Base-by-base conservation (phyloP, 139 green algal genomes). In the Raphidocelis subcapitata region DNA sequence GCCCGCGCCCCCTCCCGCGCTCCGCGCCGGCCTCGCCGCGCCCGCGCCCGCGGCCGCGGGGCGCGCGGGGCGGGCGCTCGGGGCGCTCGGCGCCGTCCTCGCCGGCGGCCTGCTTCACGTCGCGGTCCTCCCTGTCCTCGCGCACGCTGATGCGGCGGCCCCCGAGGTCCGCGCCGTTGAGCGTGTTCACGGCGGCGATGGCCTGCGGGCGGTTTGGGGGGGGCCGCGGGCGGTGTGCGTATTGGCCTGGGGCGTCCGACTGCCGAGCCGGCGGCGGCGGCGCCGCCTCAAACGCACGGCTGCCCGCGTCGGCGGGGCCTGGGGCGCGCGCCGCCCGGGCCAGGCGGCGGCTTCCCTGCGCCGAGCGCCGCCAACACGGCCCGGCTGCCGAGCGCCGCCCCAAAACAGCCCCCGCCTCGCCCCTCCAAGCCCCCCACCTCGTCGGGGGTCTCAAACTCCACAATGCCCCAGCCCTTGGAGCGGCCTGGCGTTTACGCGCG, bases 401-500 rank as follows among this genome's bases (percentile, higher is more conserved):
- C n/a, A n/a, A n/a, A n/a, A n/a, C n/a, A 49, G 41, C 41, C 12
- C 41, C 12, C 41, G 8, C 8, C 12, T 8, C 41, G 12, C 41
- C 12, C 8, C 12, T 49, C 41, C 8, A 49, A 12, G 26, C 10
- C 20, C 29, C 79, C 76, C 52, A 90, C 92, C 87, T 96, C 90
- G 63, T 96, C 90, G 0, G 84, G 81, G 1, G 79, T 92, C 81
- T 95, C 89, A 46, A 94, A 97, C 86, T 98, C 93, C 24, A 98
- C 87, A 67, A 95, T 94, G 52, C 94, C 94, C 89, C 94, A 98
- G 62, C 94, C 94, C 81, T 97, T 97, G 31, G 91, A 97, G 12
- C 91, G 82, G 55, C 91, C 93, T 96, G 83, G 71, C 66, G 37
- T 1, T 5, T 16, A 57, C 55, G 33, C 12, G 55, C 41, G 41